A percentile compares a stretch with the other conserved stretches of the same genome.
phyloP scores from a whole-genome alignment of 805 yeast species.

The Wickerhamiella kurtzmanii region DNA sequence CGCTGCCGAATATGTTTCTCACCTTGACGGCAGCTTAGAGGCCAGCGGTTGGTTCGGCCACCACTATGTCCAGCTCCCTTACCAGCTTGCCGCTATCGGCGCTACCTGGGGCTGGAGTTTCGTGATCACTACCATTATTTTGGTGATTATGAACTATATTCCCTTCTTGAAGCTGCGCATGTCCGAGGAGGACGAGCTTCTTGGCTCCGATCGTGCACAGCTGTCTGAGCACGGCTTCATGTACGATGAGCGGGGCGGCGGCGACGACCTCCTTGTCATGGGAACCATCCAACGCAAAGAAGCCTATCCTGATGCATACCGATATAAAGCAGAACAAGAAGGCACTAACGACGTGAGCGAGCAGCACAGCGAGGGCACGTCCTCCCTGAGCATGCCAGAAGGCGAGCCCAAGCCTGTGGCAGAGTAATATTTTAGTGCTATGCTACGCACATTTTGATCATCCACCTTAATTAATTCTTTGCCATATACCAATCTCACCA shows the following conservation, averaged over 20 bases:
- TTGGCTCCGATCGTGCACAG: constrained; percentile 81
- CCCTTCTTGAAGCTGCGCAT: constrained; percentile 78
- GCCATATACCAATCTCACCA: not conserved
- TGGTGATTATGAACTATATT: constrained; percentile 58
- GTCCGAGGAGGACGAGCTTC: constrained; percentile 76
- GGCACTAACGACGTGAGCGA: not conserved
- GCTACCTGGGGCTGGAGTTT: constrained; percentile 73
- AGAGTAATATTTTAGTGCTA: not conserved
- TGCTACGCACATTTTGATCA: not conserved
- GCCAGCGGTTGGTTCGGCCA: constrained; percentile 91
- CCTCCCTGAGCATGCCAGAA: not conserved
- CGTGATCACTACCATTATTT: constrained; percentile 55
- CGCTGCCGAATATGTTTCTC: constrained; percentile 87
- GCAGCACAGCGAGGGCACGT: not conserved
- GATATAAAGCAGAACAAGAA: not conserved
- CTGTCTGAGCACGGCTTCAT: constrained; percentile 73
- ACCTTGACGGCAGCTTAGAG: constrained; percentile 57
- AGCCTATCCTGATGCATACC: constrained; percentile 12
- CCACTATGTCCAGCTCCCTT: constrained; percentile 79
- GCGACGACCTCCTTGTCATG: constrained; percentile 12
- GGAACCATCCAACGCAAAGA: constrained; percentile 13
- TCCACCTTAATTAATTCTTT: not conserved
- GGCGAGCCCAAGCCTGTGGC: not conserved
- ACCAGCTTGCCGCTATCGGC: constrained; percentile 75
- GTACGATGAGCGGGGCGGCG: constrained; percentile 15